Base-by-base conservation (phyloP, 371 early-diverging fungal genomes). In the Cokeromyces recurvatus region DNA sequence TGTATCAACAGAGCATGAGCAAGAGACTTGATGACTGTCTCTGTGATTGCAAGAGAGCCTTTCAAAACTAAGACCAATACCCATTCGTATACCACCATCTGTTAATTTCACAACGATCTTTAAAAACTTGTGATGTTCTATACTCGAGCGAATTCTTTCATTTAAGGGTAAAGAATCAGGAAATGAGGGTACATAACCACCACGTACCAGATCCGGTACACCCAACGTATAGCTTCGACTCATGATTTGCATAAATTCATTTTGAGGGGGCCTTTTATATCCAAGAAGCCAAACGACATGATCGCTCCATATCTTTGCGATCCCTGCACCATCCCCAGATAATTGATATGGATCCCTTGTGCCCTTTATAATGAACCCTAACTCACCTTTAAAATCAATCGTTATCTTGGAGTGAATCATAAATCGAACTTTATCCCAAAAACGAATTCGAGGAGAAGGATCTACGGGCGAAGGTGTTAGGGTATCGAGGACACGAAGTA, bases 371-470 rank as follows among this genome's bases (percentile, higher is more conserved):
- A 53, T 43, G 25, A 73, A 43, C 14, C 51, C 63, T 11, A 85
- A 32, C n/a, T 67, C 70, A 3, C 84, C 79, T 0, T 64, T 55
- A 22, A 82, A 64, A 19, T 57, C 34, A 9, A 82, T 43, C 11
- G 44, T 52, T 23, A 70, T 59, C 15, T 52, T 52, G 6, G 82
- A 65, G 46, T 87, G 86, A 19, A 82, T 42, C 38, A 79, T 69
- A 2, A 85, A 46, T 1, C 87, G 59, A 10, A 85, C 40, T 47
- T 85, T 85, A 53, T 87, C 87, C 87, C 87, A 87, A 68, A 81
- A 85, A 0, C 85, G 82, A 14, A 82, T 43, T 3, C 69, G 72
- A 4, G 74, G 70, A 21, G 78, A 77, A 0, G 81, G 85, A 59
- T 85, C 86, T 0, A 70, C 68, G 31, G 64, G 68, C 1, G 76